Evolutionary conservation across 805 yeast species (phyloP), one percentile per base, ranked within the genome.

Genomic region (Candida tibetensis): DNA sequence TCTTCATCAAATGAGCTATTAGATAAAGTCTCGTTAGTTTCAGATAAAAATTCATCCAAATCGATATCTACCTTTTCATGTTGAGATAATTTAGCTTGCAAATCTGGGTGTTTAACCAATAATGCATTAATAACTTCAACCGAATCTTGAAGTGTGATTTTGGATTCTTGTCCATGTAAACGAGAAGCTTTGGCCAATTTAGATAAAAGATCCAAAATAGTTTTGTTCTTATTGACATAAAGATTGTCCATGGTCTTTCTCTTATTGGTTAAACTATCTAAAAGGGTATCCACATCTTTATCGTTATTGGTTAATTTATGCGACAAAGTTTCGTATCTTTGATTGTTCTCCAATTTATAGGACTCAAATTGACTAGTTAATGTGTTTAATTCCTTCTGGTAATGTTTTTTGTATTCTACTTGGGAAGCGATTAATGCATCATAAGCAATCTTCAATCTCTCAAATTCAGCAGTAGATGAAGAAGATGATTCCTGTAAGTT

Each of bases 401-500:
- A 77, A 40, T 72, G 72, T 12, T 52, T 58, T 48, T 76, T 75
- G 53, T 76, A 79, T 40, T 77, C 76, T 34, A 61, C 60, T 44
- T 78, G 82, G 3, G 77, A 62, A 2, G 69, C 64, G 17, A 76
- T 60, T 19, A 82, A 53, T 0, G 81, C 72, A 45, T 81, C 83
- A 53, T 82, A 80, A 5, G 82, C 74, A 19, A 69, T 69, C 48
- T 79, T 75, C 45, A 79, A 62, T 37, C 82, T 53, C 51, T 77
- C 82, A 34, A 60, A 65, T 51, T 82, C 88, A 2, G 77, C 64
- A 1, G 69, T 63, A 6, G 74, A 56, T 4, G 60, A 49, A 1
- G 66, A 59, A 33, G 75, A 74, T 34, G 68, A 64, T 30, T 69
- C 72, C 45, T 75, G 76, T 28, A 77, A 55, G 41, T 66, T 71